These are phyloP conservation scores for Helicocarpus griseus DNA, from an alignment of 2,329 filamentous ascomycete species.

Conservation along the genomic window DNA sequence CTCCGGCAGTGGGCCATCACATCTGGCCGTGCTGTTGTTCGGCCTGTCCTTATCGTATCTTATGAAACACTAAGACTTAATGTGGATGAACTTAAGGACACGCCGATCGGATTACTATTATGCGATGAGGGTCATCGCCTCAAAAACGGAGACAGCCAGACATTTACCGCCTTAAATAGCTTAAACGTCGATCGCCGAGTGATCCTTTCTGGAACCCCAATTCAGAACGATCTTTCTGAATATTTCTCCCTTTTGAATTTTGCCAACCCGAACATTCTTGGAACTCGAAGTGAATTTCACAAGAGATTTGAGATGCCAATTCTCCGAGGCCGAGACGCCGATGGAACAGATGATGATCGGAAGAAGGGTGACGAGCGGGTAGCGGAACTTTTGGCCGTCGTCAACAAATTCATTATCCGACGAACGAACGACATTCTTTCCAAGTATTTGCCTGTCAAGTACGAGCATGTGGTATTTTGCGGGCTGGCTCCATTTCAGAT, in stretches of 20 bases:
- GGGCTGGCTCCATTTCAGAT: conserved; percentile 87
- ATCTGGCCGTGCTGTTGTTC: conserved; percentile 75
- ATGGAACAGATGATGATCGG: conserved; percentile 72
- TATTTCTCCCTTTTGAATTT: conserved; percentile 96
- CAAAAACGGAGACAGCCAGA: conserved; percentile 94
- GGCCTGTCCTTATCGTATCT: conserved; percentile 92
- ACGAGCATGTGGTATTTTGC: conserved; percentile 98
- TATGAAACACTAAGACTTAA: conserved; percentile 93
- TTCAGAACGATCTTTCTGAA: conserved; percentile 96
- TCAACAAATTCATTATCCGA: conserved; percentile 98
- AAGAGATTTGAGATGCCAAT: conserved; percentile 93
- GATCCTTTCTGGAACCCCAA: conserved; percentile 92
- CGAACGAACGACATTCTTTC: conserved; percentile 96
- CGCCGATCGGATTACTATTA: conserved; percentile 81
- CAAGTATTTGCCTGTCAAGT: conserved; percentile 96
- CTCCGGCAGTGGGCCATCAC: conserved; percentile 92
- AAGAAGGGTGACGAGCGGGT: conserved; percentile 76
- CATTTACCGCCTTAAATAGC: conserved; percentile 81
- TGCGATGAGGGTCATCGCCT: conserved; percentile 95
- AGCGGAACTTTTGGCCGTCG: conserved; percentile 66
- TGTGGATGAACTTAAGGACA: conserved; percentile 78
- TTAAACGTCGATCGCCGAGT: conserved; percentile 85
- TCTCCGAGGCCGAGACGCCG: conserved; percentile 79
- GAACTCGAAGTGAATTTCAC: conserved; percentile 80
- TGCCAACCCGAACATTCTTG: conserved; percentile 85